Conservation (phyloP, 139 green algal genomes). For the Chlamydomonas schloesseri region DNA sequence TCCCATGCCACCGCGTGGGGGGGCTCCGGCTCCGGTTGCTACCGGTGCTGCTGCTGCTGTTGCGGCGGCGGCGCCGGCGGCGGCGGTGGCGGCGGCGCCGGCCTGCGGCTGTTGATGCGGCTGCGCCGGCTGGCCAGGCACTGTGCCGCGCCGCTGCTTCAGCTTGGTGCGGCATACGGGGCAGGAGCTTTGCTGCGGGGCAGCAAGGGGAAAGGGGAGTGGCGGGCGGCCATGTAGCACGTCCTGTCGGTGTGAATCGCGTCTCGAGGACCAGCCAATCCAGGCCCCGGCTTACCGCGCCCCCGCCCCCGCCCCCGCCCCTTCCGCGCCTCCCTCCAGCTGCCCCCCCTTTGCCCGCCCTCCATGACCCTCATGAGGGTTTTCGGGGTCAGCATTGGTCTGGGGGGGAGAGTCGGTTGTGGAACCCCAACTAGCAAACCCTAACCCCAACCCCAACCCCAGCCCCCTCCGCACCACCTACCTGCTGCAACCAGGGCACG, state of each 20-base stretch:
- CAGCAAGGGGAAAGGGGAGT: background rate
- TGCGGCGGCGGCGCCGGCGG: background rate
- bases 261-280: too few species aligned
- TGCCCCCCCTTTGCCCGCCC: too few species aligned
- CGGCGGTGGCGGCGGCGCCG: background rate
- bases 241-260: too few species aligned
- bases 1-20: too few species aligned
- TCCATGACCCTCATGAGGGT: too few species aligned
- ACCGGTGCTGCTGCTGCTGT: background rate
- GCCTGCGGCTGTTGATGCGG: background rate
- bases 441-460: too few species aligned
- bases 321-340: too few species aligned
- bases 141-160: background rate
- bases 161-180: constrained; percentile 28
- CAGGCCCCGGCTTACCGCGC: background rate
- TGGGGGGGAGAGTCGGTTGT: too few species aligned
- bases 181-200: constrained; percentile 26
- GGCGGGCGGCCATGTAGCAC: too few species aligned
- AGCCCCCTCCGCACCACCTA: background rate
- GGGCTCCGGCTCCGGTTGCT: too few species aligned
- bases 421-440: too few species aligned
- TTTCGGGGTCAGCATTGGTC: too few species aligned
- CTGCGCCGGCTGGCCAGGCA: background rate
- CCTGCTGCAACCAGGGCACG: constrained; percentile 51
- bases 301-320: background rate